Percentiles rank a stretch among this genome's conserved stretches.
Evolutionary conservation across 2,329 filamentous ascomycete species (phyloP).

Genomic region (Penicillium sclerotiorum): DNA sequence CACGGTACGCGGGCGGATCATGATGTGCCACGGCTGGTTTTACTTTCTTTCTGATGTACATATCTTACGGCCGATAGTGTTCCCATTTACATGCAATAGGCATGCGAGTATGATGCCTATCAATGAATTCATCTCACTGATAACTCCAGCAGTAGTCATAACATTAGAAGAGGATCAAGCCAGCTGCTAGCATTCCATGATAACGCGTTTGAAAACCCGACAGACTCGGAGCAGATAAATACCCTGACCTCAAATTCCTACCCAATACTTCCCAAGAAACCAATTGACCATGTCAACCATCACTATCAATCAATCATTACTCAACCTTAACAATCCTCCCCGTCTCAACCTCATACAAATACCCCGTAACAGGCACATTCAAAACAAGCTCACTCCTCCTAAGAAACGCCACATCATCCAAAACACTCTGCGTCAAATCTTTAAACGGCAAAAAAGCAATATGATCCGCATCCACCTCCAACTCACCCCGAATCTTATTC

Average conservation of each 20-base stretch:
- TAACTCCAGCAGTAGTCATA: no score
- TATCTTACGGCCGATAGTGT: neutral
- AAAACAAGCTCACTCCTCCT: conserved; percentile 62
- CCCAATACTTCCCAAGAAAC: neutral
- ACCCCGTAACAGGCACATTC: conserved; percentile 67
- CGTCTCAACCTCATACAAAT: conserved; percentile 77
- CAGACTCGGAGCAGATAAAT: no score
- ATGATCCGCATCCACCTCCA: conserved; percentile 51
- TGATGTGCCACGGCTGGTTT: neutral
- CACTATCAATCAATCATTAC: neutral
- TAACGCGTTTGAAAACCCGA: no score
- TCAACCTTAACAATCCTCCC: conserved; percentile 60
- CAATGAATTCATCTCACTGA: no score
- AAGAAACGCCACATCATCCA: conserved; percentile 49
- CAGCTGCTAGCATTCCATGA: no score
- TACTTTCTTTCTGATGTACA: neutral
- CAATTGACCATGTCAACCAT: neutral
- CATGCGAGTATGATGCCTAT: no score
- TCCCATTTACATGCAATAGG: no score
- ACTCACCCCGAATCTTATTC: conserved; percentile 59
- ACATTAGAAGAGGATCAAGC: no score
- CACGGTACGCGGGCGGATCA: neutral
- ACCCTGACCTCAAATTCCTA: no score
- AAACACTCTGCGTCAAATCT: conserved; percentile 65
- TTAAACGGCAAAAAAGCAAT: conserved; percentile 67